These are phyloP conservation scores for Aspergillus homomorphus DNA, from an alignment of 495 filamentous ascomycete genomes.

Conservation along the genomic window DNA sequence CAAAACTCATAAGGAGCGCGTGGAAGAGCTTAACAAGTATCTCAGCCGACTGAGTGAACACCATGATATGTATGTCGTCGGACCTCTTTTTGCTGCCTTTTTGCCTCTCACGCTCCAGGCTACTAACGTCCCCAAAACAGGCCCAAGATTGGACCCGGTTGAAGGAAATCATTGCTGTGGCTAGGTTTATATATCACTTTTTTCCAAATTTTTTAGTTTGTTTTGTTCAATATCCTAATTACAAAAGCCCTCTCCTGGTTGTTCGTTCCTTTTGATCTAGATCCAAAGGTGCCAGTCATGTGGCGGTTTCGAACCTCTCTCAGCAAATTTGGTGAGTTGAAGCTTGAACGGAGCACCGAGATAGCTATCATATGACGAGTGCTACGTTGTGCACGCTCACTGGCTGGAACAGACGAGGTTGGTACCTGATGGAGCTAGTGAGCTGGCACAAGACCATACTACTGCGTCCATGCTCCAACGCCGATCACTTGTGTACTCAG, in stretches of 20 bases:
- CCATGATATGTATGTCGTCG: conserved; percentile 78
- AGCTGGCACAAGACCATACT: conserved; percentile 3
- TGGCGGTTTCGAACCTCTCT: background rate
- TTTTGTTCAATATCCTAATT: too few relatives aligned
- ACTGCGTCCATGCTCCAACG: conserved; percentile 13
- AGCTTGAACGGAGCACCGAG: background rate
- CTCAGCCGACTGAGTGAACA: conserved; percentile 90
- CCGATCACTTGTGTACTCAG: conserved; percentile 5
- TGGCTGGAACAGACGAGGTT: conserved; percentile 10
- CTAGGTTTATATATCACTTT: background rate
- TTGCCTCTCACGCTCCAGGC: conserved; percentile 7
- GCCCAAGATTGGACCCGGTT: conserved; percentile 76
- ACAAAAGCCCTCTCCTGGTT: conserved; percentile 1
- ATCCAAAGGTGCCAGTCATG: background rate
- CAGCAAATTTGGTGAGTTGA: background rate
- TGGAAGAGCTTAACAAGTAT: conserved; percentile 94
- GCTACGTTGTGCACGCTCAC: conserved; percentile 23
- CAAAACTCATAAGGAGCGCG: conserved; percentile 95
- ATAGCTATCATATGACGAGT: conserved; percentile 16
- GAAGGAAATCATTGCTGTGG: conserved; percentile 17
- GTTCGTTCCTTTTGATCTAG: background rate
- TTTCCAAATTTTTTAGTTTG: background rate
- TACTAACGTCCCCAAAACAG: conserved; percentile 28
- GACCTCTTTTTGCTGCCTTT: conserved; percentile 2
- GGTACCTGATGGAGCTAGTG: conserved; percentile 5